phyloP scores from a whole-genome alignment of 2,329 filamentous ascomycete genomes.

The Kalaharituber pfeilii region DNA sequence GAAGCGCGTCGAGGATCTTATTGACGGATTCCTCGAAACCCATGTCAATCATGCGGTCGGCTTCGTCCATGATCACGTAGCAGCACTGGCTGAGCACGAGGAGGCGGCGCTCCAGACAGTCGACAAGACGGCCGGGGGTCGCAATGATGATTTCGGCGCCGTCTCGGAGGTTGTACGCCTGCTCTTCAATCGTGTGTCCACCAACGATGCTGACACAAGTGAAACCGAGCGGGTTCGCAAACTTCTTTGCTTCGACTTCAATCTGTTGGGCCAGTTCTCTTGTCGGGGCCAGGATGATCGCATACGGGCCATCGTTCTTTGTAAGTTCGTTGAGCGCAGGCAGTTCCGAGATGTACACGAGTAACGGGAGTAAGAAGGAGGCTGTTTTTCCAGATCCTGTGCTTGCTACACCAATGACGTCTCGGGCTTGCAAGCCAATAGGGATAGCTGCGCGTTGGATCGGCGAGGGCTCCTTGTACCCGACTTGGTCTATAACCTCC shows the following conservation, averaged over 20 bases:
- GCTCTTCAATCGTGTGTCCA: constrained; percentile 87
- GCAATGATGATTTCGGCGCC: constrained; percentile 96
- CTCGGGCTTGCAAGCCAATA: constrained; percentile 77
- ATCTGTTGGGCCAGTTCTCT: constrained; percentile 97
- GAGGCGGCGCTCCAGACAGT: constrained; percentile 86
- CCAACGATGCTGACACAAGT: constrained; percentile 95
- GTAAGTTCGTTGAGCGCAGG: constrained; percentile 69
- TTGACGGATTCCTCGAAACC: constrained; percentile 97
- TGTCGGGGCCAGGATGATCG: constrained; percentile 90
- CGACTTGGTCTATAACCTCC: constrained; percentile 65
- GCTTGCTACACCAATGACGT: constrained; percentile 94
- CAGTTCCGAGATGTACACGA: constrained; percentile 86
- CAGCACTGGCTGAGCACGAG: constrained; percentile 30
- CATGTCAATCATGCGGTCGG: constrained; percentile 96
- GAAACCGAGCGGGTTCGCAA: constrained; percentile 77
- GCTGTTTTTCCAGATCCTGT: constrained; percentile 98
- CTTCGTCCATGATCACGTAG: constrained; percentile 87
- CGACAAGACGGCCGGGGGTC: constrained; percentile 90
- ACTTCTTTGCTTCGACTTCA: constrained; percentile 82
- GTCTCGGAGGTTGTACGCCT: constrained; percentile 73
- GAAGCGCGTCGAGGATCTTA: constrained; percentile 87
- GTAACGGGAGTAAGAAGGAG: constrained; percentile 74
- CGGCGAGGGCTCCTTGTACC: constrained; percentile 78
- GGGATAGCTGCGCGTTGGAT: constrained; percentile 92
- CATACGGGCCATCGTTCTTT: constrained; percentile 89